Evolutionary conservation across 1,139 yeast genomes (phyloP).

Genomic region (Casaregolazyma lundiana): DNA sequence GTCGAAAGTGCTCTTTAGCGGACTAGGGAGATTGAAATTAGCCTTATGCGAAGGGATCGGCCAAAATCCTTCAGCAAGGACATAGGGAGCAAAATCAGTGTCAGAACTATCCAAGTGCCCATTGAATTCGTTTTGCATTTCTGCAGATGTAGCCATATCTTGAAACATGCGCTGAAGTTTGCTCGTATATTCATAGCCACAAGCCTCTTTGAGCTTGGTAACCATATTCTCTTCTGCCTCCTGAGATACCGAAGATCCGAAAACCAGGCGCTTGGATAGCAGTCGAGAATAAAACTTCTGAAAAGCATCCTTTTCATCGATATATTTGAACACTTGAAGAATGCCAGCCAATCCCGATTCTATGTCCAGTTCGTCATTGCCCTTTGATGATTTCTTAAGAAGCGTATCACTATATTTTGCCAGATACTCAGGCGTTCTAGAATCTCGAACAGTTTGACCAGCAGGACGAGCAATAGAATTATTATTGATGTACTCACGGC

Average conservation of each 20-base stretch:
- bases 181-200: slow-evolving; percentile 88
- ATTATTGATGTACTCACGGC: slow-evolving; percentile 75
- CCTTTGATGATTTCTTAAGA: slow-evolving; percentile 69
- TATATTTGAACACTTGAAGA: slow-evolving; percentile 80
- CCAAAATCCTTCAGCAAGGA: slow-evolving; percentile 89
- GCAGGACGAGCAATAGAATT: slow-evolving; percentile 73
- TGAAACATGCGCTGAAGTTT: slow-evolving; percentile 95
- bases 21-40: slow-evolving; percentile 55
- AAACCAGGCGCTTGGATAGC: slow-evolving; percentile 83
- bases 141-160: slow-evolving; percentile 84
- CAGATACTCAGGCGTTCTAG: slow-evolving; percentile 82
- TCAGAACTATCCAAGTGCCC: slow-evolving; percentile 37
- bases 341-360: slow-evolving; percentile 65
- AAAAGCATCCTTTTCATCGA: slow-evolving; percentile 92
- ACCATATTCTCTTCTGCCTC: slow-evolving; percentile 85
- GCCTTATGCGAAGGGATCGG: slow-evolving; percentile 56
- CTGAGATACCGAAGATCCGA: slow-evolving; percentile 75
- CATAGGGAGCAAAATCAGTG: slow-evolving; percentile 59
- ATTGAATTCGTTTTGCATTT: slow-evolving; percentile 64
- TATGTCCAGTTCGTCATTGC: slow-evolving; percentile 65
- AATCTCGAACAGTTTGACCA: slow-evolving; percentile 44
- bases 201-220: slow-evolving; percentile 81
- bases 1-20: slow-evolving; percentile 59
- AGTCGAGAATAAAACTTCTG: slow-evolving; percentile 89
- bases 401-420: slow-evolving; percentile 86